These are phyloP conservation scores for Haplographium delicatum DNA, from an alignment of 495 filamentous ascomycete species.

Conservation along the genomic window DNA sequence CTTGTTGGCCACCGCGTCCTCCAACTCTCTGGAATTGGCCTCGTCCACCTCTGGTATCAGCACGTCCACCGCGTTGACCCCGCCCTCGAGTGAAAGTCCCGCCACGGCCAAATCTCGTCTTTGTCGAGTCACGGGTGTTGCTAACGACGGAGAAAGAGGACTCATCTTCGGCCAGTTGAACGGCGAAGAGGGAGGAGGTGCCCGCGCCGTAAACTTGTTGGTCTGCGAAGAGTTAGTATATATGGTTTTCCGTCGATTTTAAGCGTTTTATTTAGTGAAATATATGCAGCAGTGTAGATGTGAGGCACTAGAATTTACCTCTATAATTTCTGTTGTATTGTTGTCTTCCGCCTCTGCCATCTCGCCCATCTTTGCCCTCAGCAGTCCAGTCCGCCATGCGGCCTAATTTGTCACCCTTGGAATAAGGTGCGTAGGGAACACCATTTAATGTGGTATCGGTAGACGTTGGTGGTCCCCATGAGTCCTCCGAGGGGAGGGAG, in stretches of 20 bases:
- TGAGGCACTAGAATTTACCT: constrained; percentile 48
- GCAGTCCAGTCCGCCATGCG: constrained; percentile 98
- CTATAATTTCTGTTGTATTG: constrained; percentile 89
- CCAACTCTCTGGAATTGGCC: constrained; percentile 64
- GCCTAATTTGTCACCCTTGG: constrained; percentile 96
- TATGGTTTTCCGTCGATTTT: not conserved
- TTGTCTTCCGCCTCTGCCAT: constrained; percentile 71
- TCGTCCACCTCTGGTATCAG: constrained; percentile 50
- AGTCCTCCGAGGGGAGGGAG: constrained; percentile 51
- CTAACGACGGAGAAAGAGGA: constrained; percentile 97
- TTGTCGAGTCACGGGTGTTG: constrained; percentile 77
- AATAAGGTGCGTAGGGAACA: constrained; percentile 95
- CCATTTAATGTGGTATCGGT: constrained; percentile 83
- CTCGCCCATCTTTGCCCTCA: constrained; percentile 80
- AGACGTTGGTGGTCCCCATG: constrained; percentile 83
- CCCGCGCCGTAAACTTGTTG: constrained; percentile 96
- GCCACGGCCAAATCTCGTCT: constrained; percentile 83
- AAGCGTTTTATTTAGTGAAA: not conserved
- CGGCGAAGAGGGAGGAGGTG: constrained; percentile 76
- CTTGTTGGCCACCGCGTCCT: constrained; percentile 54
- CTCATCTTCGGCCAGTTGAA: constrained; percentile 90
- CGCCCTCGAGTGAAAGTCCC: constrained; percentile 85
- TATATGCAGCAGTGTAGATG: constrained; percentile 14
- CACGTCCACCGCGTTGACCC: constrained; percentile 62
- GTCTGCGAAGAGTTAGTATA: constrained; percentile 47